Conservation (phyloP, 306 rosid species). For the Quercus glauca region DNA sequence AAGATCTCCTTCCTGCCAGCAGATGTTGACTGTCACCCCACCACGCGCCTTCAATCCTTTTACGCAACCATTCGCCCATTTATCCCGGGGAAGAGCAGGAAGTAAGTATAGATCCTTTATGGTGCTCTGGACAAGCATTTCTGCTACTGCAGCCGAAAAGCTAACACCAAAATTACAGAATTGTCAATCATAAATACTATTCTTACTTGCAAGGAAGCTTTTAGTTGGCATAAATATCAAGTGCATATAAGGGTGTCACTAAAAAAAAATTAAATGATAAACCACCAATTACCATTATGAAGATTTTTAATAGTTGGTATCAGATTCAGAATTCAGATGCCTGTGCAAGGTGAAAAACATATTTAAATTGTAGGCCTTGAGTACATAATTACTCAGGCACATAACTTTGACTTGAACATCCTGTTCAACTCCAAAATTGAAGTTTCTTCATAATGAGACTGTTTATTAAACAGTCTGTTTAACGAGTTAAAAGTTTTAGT, state of each 20-base stretch:
- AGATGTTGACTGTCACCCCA: conserved; percentile 46
- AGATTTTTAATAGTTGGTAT: neutral
- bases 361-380: too few relatives aligned
- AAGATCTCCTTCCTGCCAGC: conserved; percentile 78
- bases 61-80: conserved; percentile 79
- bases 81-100: conserved; percentile 76
- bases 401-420: too few relatives aligned
- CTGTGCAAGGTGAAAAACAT: too few relatives aligned
- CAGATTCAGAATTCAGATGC: neutral
- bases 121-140: conserved; percentile 49
- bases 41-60: conserved; percentile 83
- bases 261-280: neutral
- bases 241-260: neutral
- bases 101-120: conserved; percentile 64
- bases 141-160: too few relatives aligned
- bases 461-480: too few relatives aligned
- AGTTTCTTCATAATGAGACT: too few relatives aligned
- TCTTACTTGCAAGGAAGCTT: neutral
- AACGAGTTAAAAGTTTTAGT: too few relatives aligned
- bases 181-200: neutral
- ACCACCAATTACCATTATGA: neutral
- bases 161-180: neutral
- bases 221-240: neutral
- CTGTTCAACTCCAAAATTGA: too few relatives aligned
- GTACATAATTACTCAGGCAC: too few relatives aligned